A percentile compares a stretch with the other conserved stretches of the same genome.
These are phyloP conservation scores for Bassia scoparia DNA, from an alignment of 148 eudicot species.

Conservation along the genomic window DNA sequence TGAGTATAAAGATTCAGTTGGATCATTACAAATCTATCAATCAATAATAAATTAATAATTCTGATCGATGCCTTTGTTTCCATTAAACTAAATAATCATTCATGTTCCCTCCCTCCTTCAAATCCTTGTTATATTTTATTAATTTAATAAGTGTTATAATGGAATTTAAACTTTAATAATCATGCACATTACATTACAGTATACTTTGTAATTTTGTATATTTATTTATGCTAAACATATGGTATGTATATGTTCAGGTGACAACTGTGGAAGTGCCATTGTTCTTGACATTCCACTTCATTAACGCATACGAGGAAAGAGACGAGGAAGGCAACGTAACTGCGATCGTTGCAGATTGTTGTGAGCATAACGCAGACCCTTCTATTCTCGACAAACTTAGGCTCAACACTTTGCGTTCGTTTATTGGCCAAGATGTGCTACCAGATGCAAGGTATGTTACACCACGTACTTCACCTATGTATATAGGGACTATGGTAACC, in stretches of 20 bases:
- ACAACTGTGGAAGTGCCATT: conserved; percentile 95
- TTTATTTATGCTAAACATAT: neutral
- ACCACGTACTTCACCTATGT: too few species aligned
- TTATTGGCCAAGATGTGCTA: conserved; percentile 60
- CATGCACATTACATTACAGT: too few species aligned
- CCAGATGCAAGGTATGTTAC: conserved; percentile 88
- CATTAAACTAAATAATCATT: too few species aligned
- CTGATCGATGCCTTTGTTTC: too few species aligned
- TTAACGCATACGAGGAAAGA: conserved; percentile 88
- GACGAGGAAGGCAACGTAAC: conserved; percentile 74
- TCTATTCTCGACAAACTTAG: conserved; percentile 75
- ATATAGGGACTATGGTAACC: too few species aligned
- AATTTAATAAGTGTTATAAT: too few species aligned
- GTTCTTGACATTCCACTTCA: conserved; percentile 88
- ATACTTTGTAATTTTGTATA: too few species aligned
- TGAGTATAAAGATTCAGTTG: too few species aligned
- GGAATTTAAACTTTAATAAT: neutral
- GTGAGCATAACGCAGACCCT: conserved; percentile 87
- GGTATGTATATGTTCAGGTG: conserved; percentile 41
- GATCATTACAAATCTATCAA: too few species aligned
- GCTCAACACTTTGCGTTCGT: conserved; percentile 61
- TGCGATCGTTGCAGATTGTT: conserved; percentile 78
- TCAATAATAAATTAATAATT: too few species aligned
- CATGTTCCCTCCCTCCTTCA: too few species aligned
- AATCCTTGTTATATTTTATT: too few species aligned